These are phyloP conservation scores for Pseudodiploospora longispora DNA, from an alignment of 2,329 filamentous ascomycete genomes.

Conservation along the genomic window DNA sequence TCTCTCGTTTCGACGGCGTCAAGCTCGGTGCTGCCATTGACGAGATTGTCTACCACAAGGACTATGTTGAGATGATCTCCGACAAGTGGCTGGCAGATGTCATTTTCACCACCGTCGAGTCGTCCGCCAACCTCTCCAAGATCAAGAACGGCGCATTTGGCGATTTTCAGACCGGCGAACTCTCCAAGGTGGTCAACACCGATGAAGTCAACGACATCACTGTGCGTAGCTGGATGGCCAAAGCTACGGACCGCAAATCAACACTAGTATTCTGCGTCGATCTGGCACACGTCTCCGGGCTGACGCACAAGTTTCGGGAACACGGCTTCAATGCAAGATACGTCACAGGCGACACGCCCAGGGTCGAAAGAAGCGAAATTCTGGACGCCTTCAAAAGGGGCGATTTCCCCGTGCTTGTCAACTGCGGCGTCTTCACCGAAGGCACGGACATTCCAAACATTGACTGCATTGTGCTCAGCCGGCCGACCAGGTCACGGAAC, in stretches of 20 bases:
- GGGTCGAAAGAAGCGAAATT: conserved; percentile 56
- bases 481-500: conserved; percentile 88
- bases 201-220: conserved; percentile 73
- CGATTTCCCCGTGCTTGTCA: conserved; percentile 80
- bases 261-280: conserved; percentile 95
- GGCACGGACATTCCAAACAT: conserved; percentile 97
- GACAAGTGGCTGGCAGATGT: conserved; percentile 89
- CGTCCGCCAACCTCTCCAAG: conserved; percentile 67
- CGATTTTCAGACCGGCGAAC: conserved; percentile 71
- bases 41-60: conserved; percentile 90
- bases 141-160: conserved; percentile 55
- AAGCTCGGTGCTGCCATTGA: conserved; percentile 79
- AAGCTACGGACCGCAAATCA: conserved; percentile 65
- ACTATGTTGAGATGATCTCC: conserved; percentile 60
- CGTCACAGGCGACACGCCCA: conserved; percentile 75
- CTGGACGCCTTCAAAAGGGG: conserved; percentile 68
- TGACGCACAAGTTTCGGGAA: conserved; percentile 69
- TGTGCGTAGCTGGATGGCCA: conserved; percentile 76
- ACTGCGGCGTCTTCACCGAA: conserved; percentile 95
- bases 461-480: conserved; percentile 80
- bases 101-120: conserved; percentile 87
- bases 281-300: conserved; percentile 65
- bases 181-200: conserved; percentile 80
- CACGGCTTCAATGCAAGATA: conserved; percentile 76
- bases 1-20: conserved; percentile 73